Evolutionary conservation across 768 basidiomycete species (phyloP), one percentile per base, ranked within the genome.

Genomic region (Boletus patriciae): DNA sequence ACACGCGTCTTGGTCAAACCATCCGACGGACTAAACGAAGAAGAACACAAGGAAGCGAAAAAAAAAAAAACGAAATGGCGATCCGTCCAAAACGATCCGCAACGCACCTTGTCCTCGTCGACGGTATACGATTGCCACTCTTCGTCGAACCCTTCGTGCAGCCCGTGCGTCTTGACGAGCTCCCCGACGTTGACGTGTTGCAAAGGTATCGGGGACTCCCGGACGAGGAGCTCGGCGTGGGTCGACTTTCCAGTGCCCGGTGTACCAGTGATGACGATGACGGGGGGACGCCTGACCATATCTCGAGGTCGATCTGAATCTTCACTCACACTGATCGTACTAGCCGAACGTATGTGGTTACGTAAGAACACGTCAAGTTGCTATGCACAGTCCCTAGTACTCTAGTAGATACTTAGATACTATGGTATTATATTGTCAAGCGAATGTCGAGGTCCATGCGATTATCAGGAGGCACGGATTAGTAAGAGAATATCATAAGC

Each of bases 201-300:
- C 54, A 97, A 74, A 0, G 87, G 84, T 2, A 88, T 63, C 5
- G 84, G 83, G 0, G 90, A 87, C 56, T 90, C 83, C 40, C 85
- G 80, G 21, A 79, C 83, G 44, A 98, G 83, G n/a, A 94, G 77
- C 55, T 90, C 83, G 2, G 94, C 92, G 73, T 93, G 93, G 1
- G 94, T 94, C 4, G 96, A 90, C 72, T 99, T 99, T 53, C 94
- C 95, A 36, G 94, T 95, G n/a, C 93, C 93, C 12, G 93, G 92
- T 16, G 93, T 94, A 58, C 92, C 94, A 42, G 93, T 95, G 64
- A 95, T 84, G 62, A 95, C 70, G 66, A 95, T 90, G 48, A 87
- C 81, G 44, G 91, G 92, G 25, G 71, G 75, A 59, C 72, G 73
- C 36, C 62, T 60, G 50, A 59, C 55, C 62, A 55, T 64, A 7